Evolutionary conservation across 2,329 filamentous ascomycete genomes (phyloP).

Genomic region (Lithohypha guttulata): DNA sequence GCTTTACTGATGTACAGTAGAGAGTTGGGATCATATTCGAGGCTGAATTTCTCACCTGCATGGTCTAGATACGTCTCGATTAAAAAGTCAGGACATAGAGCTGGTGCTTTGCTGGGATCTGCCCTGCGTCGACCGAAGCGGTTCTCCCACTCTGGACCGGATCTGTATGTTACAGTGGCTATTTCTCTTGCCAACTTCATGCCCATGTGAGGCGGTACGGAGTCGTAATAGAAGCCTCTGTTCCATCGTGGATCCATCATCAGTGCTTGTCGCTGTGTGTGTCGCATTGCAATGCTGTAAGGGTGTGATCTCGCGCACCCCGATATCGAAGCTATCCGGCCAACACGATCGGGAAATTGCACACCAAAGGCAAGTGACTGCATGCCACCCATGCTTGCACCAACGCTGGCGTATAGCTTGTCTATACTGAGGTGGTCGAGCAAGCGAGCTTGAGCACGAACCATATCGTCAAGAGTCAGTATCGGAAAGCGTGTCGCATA

Average conservation of each 20-base stretch:
- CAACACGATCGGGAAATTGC: conserved; percentile 71
- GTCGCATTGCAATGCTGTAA: conserved; percentile 97
- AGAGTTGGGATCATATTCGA: conserved; percentile 94
- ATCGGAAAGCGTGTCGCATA: conserved; percentile 96
- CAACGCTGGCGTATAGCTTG: conserved; percentile 81
- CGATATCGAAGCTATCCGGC: conserved; percentile 75
- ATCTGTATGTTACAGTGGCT: conserved; percentile 92
- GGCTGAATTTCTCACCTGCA: conserved; percentile 93
- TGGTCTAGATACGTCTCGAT: conserved; percentile 98
- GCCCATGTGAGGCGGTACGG: conserved; percentile 78
- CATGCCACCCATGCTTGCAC: conserved; percentile 98
- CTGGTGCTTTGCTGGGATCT: conserved; percentile 74
- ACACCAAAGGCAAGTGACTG: conserved; percentile 81
- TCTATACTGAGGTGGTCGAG: conserved; percentile 67
- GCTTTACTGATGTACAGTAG: conserved; percentile 94
- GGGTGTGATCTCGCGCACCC: conserved; percentile 91
- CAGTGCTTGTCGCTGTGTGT: conserved; percentile 91
- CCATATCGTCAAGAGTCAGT: conserved; percentile 94
- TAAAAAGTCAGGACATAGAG: conserved; percentile 91
- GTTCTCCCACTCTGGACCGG: conserved; percentile 94
- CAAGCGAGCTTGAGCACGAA: conserved; percentile 83
- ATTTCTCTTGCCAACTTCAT: conserved; percentile 98
- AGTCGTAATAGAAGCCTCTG: conserved; percentile 82
- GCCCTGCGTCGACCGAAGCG: conserved; percentile 81
- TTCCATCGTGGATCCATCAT: conserved; percentile 99